A percentile compares a stretch with the other conserved stretches of the same genome.
These are phyloP conservation scores for Penicillium olsonii DNA, from an alignment of 2,329 filamentous ascomycete species.

Conservation along the genomic window DNA sequence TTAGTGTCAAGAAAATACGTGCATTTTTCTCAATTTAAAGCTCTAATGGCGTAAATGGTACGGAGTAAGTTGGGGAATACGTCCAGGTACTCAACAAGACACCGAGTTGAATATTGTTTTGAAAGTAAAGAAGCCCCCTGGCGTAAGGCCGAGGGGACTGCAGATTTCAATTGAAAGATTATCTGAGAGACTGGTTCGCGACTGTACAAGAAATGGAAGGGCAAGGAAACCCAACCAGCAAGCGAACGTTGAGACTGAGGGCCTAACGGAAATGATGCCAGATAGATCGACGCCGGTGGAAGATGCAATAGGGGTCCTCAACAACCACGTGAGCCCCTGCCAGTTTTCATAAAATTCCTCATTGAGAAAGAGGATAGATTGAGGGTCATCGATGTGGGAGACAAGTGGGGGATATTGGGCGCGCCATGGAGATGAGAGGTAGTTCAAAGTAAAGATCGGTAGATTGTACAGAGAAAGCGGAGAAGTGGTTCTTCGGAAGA, in stretches of 20 bases:
- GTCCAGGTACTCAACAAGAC: too few relatives aligned
- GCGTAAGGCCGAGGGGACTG: neutral
- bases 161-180: neutral
- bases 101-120: neutral
- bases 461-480: conserved; percentile 13
- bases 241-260: neutral
- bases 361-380: neutral
- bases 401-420: conserved; percentile 11
- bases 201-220: conserved; percentile 8
- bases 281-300: conserved; percentile 11
- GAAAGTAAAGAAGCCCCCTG: neutral
- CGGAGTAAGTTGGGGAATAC: too few relatives aligned
- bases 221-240: neutral
- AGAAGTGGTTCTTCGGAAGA: neutral
- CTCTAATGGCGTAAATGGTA: too few relatives aligned
- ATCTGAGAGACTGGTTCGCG: conserved; percentile 1
- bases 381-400: conserved; percentile 14
- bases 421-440: conserved; percentile 16
- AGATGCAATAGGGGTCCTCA: conserved; percentile 8
- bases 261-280: conserved; percentile 3
- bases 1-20: too few relatives aligned
- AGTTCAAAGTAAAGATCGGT: conserved; percentile 6
- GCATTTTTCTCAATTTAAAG: too few relatives aligned
- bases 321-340: conserved; percentile 3
- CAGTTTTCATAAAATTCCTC: conserved; percentile 9